Base-by-base conservation (phyloP, 2,329 filamentous ascomycete species). In the Alternaria infectoria region DNA sequence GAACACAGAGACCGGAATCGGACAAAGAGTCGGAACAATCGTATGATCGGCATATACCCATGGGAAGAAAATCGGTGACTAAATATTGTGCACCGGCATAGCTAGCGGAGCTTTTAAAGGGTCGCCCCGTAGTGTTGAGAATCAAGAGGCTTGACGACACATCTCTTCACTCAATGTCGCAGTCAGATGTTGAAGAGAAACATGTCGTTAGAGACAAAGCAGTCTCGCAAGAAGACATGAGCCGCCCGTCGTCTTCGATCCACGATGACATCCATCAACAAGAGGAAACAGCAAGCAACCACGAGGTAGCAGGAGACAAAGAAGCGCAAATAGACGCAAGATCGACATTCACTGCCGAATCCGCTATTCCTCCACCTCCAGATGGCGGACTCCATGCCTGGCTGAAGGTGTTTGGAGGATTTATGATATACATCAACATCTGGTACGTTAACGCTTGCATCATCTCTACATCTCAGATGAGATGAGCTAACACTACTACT, bases 341-440 rank as follows among this genome's bases (percentile, higher is more conserved):
- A 13, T 72, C 71, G 19, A 69, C 68, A 49, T 47, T 64, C 45
- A 68, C 72, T 6, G 62, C 67, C 1, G 74, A 73, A 28, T 74
- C 74, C 9, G 68, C 68, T 12, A 68, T 77, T 12, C 77, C 75
- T n/a, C 65, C 72, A 26, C 72, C 77, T 5, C 78, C 78, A 13
- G 78, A 80, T 66, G 78, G 78, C 9, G 78, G 78, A 17, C 59
- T 80, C 0, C 77, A 80, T 45, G 78, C 78, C 0, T 80, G 78
- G 78, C 61, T 80, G 15, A 80, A 80, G 61, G 78, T 80, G 0
- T 71, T 79, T 26, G 78, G 78, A 8, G 78, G 78, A 5, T 80
- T 80, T 59, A 64, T 80, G 55, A 73, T 80, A 28, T 80, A 80
- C 52, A 79, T 79, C 36, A 80, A 80, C 30, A 80, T 80, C 8